These are phyloP conservation scores for Stylonectria norvegica DNA, from an alignment of 2,329 filamentous ascomycete species.

Conservation along the genomic window DNA sequence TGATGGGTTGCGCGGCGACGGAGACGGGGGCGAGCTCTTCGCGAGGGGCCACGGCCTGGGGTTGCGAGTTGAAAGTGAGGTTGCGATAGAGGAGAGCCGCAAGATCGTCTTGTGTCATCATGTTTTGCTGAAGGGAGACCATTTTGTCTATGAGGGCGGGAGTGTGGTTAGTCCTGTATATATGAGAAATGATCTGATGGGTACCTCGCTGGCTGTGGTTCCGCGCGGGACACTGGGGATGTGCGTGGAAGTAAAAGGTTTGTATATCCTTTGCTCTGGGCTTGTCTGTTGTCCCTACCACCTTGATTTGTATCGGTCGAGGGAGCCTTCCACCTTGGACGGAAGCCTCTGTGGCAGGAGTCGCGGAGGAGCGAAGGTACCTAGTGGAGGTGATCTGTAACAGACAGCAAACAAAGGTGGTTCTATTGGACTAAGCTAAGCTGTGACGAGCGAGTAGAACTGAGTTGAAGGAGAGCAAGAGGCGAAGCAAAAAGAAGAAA, in stretches of 20 bases:
- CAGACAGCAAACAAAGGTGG: slow-evolving; percentile 18
- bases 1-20: slow-evolving; percentile 41
- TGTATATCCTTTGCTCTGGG: background rate
- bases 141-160: slow-evolving; percentile 22
- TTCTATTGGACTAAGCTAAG: slow-evolving; percentile 27
- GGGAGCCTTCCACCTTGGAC: no score
- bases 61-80: slow-evolving; percentile 59
- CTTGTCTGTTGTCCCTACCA: no score
- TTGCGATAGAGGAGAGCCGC: slow-evolving; percentile 74
- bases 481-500: slow-evolving; percentile 7
- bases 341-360: slow-evolving; percentile 16
- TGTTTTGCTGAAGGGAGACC: slow-evolving; percentile 42
- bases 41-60: slow-evolving; percentile 21
- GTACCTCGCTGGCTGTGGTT: no score
- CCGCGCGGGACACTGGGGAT: background rate
- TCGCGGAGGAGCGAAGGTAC: slow-evolving; percentile 13
- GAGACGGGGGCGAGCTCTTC: slow-evolving; percentile 28
- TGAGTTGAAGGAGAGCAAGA: slow-evolving; percentile 5
- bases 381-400: no score
- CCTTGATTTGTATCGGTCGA: no score
- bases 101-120: slow-evolving; percentile 71
- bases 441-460: slow-evolving; percentile 9
- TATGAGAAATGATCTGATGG: slow-evolving; percentile 4
- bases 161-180: background rate
- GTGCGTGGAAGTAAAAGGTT: background rate